Base-by-base conservation (phyloP, 257 asterid genomes). In the Verbena officinalis region DNA sequence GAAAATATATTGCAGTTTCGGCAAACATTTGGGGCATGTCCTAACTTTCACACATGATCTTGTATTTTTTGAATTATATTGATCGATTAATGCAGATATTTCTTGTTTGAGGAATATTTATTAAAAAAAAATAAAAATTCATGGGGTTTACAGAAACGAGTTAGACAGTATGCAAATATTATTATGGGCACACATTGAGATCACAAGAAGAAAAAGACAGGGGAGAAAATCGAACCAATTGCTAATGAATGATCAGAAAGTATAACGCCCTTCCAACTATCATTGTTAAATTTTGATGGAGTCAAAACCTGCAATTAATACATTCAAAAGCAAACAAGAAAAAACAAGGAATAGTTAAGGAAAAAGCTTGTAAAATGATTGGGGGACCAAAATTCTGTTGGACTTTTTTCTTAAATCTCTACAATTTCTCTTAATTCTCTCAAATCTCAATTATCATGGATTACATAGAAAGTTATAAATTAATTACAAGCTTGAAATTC, bases 271-370 rank as follows among this genome's bases (percentile, higher is more conserved):
- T 80, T 76, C 82, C 75, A 80, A 80, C 80, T 80, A 67, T 67
- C 77, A 70, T 69, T 64, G 12, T 7, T 38, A 7, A 7, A 12
- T 11, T 64, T 64, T 51, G 20, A 3, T 62, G 27, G 57, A 73
- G 82, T 80, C 85, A 80, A 80, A 76, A 13, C 8, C 54, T 27
- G 74, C 73, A 69, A 73, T 76, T 73, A 80, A 73, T 80, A 64
- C 77, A 62, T 64, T 67, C 66, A 75, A 56, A 36, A 23, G 60
- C 60, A 36, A 23, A 60, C 60, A 61, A 51, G 50, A 55, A 31
- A 12, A 10, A 23, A 9, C 17, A 19, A 14, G n/a, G 13, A 70
- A 56, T 49, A 22, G 33, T 65, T 50, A 50, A 51, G 11, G 14
- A 17, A 34, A 23, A 43, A 39, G 19, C 46, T 57, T 30, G 65